Conservation (phyloP, 768 basidiomycete species). For the Serpula lacrymans region DNA sequence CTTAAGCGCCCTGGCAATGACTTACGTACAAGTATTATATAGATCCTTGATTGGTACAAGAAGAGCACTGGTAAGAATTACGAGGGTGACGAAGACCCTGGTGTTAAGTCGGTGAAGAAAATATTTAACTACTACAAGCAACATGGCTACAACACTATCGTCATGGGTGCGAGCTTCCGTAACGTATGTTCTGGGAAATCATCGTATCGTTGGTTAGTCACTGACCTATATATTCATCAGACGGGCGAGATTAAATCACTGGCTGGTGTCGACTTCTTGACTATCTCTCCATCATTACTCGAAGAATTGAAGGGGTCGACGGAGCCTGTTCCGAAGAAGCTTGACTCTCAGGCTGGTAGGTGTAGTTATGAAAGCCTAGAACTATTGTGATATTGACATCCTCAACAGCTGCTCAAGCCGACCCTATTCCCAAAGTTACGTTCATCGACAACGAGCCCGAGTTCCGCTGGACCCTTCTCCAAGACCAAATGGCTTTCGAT, state of each 20-base stretch:
- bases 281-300: constrained; percentile 86
- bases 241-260: constrained; percentile 90
- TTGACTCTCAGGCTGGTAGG: constrained; percentile 64
- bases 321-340: constrained; percentile 77
- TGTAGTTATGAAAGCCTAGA: constrained; percentile 11
- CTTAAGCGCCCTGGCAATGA: constrained; percentile 10
- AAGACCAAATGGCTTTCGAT: constrained; percentile 98
- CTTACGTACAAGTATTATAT: constrained; percentile 10
- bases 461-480: constrained; percentile 92
- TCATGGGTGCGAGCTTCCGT: constrained; percentile 99
- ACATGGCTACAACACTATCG: constrained; percentile 96
- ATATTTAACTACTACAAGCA: constrained; percentile 99
- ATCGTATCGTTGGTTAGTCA: not conserved
- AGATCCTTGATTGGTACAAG: constrained; percentile 99
- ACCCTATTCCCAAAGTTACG: constrained; percentile 73
- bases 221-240: constrained; percentile 34
- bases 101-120: constrained; percentile 91
- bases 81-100: constrained; percentile 90
- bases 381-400: not conserved
- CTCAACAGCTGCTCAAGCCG: constrained; percentile 45
- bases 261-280: constrained; percentile 97
- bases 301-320: constrained; percentile 88
- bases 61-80: constrained; percentile 83
- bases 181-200: constrained; percentile 58
- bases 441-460: constrained; percentile 92